Evolutionary conservation across 2,329 filamentous ascomycete genomes (phyloP), one percentile per base, ranked within the genome.

Genomic region (Tolypocladium pustulatum): DNA sequence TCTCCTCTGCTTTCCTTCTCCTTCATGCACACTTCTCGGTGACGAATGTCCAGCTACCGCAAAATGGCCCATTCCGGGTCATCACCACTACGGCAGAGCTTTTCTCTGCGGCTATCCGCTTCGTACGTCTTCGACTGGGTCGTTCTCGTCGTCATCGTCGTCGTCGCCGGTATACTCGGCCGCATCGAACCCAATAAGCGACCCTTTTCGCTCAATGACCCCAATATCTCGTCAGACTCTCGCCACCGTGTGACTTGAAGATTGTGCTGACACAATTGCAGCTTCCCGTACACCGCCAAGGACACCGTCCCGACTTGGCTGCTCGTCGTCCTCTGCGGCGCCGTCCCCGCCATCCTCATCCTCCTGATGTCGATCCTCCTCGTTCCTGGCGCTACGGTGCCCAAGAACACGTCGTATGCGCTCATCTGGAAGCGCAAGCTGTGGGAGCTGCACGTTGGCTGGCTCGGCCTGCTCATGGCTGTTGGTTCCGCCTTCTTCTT

Each of bases 391-490:
- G 80, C 83, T 7, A 86, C 85, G 1, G 85, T 87, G 0, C 81
- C 83, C 20, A 78, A 77, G 49, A 79, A 81, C 25, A 86, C 87
- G 0, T 84, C 89, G 1, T 80, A 80, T 62, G 72, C 80, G 4
- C 73, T 90, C 57, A 78, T 92, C 52, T 91, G 90, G 86, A 84
- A 83, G 69, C 82, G 90, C 63, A 96, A 94, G 74, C 71, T 96
- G 1, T 97, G 93, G 91, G 92, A 97, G 72, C 85, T 90, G 71
- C 91, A 97, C 69, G 85, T 85, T 2, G 91, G 90, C 60, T 90
- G 88, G 84, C 84, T 96, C 66, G 92, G 92, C 0, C 79, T 96
- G 3, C 89, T 80, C 0, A 77, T 96, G 22, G 84, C 89, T 3
- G 76, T 91, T 12, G 84, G 86, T 2, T 78, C 83, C 2, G 82